Evolutionary conservation across 768 basidiomycete genomes (phyloP).

Genomic region (Podaxis sp.): DNA sequence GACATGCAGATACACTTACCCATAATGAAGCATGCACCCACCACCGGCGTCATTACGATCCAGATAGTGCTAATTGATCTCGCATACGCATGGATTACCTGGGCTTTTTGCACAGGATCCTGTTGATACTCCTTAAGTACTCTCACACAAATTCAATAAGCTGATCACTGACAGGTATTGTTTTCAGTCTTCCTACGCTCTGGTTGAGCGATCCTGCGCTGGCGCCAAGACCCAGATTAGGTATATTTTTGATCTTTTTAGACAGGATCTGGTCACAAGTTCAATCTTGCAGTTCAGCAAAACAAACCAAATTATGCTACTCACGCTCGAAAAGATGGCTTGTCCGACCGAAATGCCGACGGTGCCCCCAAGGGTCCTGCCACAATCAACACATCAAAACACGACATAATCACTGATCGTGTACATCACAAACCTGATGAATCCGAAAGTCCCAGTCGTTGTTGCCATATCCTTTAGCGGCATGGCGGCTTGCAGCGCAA

Average conservation of each 20-base stretch:
- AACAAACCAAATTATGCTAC: constrained; percentile 20
- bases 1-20: constrained; percentile 30
- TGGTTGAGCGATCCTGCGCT: constrained; percentile 43
- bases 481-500: constrained; percentile 85
- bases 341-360: constrained; percentile 75
- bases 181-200: constrained; percentile 42
- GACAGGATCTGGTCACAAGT: constrained; percentile 29
- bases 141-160: background rate
- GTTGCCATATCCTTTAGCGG: constrained; percentile 87
- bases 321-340: constrained; percentile 63
- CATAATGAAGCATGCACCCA: constrained; percentile 53
- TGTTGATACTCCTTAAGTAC: constrained; percentile 23
- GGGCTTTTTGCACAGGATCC: constrained; percentile 48
- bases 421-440: constrained; percentile 53
- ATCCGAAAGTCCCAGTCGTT: constrained; percentile 66
- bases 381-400: constrained; percentile 4
- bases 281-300: background rate
- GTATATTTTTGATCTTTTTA: constrained; percentile 37
- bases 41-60: constrained; percentile 60
- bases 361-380: constrained; percentile 72
- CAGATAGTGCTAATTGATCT: constrained; percentile 63
- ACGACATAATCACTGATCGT: background rate
- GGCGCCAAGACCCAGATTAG: constrained; percentile 35
- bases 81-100: constrained; percentile 62
- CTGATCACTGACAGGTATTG: constrained; percentile 40